Evolutionary conservation across 2,329 filamentous ascomycete species (phyloP).

Genomic region (Colletotrichum destructivum): DNA sequence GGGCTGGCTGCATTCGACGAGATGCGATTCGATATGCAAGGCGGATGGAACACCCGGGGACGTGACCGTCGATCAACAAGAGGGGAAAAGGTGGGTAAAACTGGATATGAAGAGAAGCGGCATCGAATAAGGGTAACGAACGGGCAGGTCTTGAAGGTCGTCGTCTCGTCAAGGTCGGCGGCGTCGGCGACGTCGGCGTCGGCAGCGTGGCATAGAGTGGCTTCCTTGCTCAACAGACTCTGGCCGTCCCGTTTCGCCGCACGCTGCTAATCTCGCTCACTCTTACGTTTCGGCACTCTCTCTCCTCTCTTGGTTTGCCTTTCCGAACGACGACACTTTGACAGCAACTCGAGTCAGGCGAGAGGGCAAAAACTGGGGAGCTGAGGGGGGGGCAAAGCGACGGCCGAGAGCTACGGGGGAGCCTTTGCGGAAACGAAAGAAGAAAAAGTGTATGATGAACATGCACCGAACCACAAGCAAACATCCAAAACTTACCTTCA

Average conservation of each 20-base stretch:
- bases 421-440: not conserved
- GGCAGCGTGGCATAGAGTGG: not conserved
- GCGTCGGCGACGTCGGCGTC: constrained; percentile 9
- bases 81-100: constrained; percentile 40
- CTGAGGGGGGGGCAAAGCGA: not conserved
- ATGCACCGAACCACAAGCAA: constrained; percentile 27
- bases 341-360: constrained; percentile 35
- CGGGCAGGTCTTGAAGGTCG: not conserved
- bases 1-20: constrained; percentile 28
- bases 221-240: not conserved
- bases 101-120: constrained; percentile 24
- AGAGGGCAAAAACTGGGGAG: constrained; percentile 27
- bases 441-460: constrained; percentile 1
- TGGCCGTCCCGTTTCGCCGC: not conserved
- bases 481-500: constrained; percentile 64
- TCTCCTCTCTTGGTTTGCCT: constrained; percentile 27
- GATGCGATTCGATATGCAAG: constrained; percentile 37
- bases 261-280: constrained; percentile 6
- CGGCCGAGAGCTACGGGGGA: not conserved
- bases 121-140: not conserved
- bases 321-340: constrained; percentile 24
- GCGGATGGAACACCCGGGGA: constrained; percentile 33
- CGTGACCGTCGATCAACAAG: constrained; percentile 32
- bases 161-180: not conserved
- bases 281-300: constrained; percentile 4